These are phyloP conservation scores for Pseudogymnoascus sp. DNA, from an alignment of 2,329 filamentous ascomycete species.

Conservation along the genomic window DNA sequence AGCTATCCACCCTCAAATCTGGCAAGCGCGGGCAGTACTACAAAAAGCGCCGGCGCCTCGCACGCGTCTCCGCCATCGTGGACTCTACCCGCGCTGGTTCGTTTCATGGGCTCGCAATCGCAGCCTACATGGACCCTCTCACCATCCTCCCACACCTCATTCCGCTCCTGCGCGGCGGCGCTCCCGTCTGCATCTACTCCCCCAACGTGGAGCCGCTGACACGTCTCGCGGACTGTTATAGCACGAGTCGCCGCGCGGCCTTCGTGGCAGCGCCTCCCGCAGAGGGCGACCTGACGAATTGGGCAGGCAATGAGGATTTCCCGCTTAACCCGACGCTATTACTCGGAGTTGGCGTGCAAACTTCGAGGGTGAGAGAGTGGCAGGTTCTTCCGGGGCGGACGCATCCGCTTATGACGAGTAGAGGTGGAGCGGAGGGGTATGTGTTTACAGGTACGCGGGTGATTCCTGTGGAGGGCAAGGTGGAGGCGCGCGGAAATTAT, in stretches of 20 bases:
- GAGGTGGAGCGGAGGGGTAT: constrained; percentile 83
- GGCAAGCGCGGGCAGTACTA: constrained; percentile 79
- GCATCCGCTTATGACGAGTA: constrained; percentile 86
- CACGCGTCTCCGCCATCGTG: constrained; percentile 61
- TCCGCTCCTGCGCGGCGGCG: constrained; percentile 74
- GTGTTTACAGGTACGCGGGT: constrained; percentile 78
- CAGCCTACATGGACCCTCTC: constrained; percentile 71
- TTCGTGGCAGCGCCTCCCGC: constrained; percentile 52
- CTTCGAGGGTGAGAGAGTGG: constrained; percentile 69
- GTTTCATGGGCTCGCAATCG: constrained; percentile 77
- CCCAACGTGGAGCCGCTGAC: constrained; percentile 72
- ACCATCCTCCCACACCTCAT: constrained; percentile 68
- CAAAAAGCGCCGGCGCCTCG: constrained; percentile 81
- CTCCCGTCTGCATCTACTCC: constrained; percentile 77
- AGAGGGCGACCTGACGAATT: constrained; percentile 37
- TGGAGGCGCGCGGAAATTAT: constrained; percentile 76
- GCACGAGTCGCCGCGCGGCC: constrained; percentile 67
- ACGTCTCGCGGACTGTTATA: constrained; percentile 74
- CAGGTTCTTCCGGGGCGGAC: constrained; percentile 88
- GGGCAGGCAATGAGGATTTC: constrained; percentile 64
- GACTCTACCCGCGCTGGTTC: constrained; percentile 65
- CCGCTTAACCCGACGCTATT: constrained; percentile 80
- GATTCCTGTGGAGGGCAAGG: constrained; percentile 67
- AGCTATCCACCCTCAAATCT: constrained; percentile 65
- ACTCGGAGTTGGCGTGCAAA: constrained; percentile 73